Conservation (phyloP, 176 grass and related monocot species). For the Rhipidocladum racemiflorum region DNA sequence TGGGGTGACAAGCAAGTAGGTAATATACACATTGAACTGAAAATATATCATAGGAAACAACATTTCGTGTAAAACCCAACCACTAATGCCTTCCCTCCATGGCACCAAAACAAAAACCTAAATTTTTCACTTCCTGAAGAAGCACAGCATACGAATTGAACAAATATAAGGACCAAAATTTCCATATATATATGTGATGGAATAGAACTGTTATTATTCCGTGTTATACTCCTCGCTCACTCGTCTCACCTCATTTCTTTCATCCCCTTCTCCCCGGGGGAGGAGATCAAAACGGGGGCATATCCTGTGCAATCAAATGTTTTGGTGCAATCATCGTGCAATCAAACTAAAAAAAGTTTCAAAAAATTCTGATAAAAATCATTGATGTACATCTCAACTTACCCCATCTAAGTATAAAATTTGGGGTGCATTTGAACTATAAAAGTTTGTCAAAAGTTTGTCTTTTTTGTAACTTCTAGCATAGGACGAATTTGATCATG, state of each 20-base stretch:
- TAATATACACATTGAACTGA: background rate
- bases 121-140: background rate
- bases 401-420: too few relatives aligned
- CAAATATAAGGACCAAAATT: slow-evolving; percentile 35
- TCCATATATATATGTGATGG: slow-evolving; percentile 36
- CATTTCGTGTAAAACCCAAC: background rate
- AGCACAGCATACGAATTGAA: slow-evolving; percentile 8
- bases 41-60: slow-evolving; percentile 1
- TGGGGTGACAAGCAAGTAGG: background rate
- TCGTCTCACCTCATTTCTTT: slow-evolving; percentile 24
- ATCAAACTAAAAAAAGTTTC: too few relatives aligned
- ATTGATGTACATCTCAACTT: too few relatives aligned
- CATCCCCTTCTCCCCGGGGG: background rate
- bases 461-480: too few relatives aligned
- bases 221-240: slow-evolving; percentile 30
- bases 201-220: slow-evolving; percentile 30
- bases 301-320: too few relatives aligned
- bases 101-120: background rate
- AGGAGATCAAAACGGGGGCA: slow-evolving; percentile 40
- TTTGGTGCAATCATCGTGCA: too few relatives aligned
- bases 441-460: too few relatives aligned
- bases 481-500: too few relatives aligned
- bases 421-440: too few relatives aligned
- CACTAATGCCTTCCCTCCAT: background rate
- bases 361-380: too few relatives aligned